Base-by-base conservation (phyloP, 352 stramenopile species). In the Globisporangium nodosum region DNA sequence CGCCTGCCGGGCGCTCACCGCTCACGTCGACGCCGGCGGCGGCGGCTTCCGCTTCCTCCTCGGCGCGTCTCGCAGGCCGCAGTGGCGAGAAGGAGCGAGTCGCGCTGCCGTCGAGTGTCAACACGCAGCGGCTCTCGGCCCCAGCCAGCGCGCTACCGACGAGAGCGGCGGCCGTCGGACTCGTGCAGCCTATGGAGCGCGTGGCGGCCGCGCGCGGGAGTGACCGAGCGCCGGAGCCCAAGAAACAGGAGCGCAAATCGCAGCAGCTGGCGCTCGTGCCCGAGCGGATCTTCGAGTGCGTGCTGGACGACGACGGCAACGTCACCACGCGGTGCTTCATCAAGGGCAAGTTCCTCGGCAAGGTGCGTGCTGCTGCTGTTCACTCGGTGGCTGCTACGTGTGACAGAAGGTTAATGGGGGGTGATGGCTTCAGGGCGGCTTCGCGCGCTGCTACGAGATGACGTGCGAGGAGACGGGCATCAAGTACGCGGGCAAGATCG, bases 391-490 rank as follows among this genome's bases (percentile, higher is more conserved):
- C 27, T 13, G 11, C 15, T 52, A 21, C 24, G 24, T 27, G 24
- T 27, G 1, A 27, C 24, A 27, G 24, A 27, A 27, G 2, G 24
- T 27, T 27, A 27, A 27, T 37, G 33, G 9, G 33, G 0, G 33
- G 33, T 9, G 33, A 37, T 40, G 35, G 6, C 8, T 9, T 12
- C 53, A 58, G 85, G 97, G 97, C 58, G 97, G 97, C 5, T 99
- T 99, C 73, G 97, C 97, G 21, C 96, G 97, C 40, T 98, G 97
- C 52, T 99, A 99, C 73, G 80, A 97, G 66, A 87, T 98, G 43
- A 97, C 87, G 46, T 96, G 90, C 54, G 70, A 98, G 47, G 89
- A 97, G 53, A 98, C 87, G 0, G 91, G 90, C 7, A 92, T 89
- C 43, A 76, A 90, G 43, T 99, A 98, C 70, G 97, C 97, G 1